Conservation (phyloP, 2,329 filamentous ascomycete species). For the Botrytis sinoallii region DNA sequence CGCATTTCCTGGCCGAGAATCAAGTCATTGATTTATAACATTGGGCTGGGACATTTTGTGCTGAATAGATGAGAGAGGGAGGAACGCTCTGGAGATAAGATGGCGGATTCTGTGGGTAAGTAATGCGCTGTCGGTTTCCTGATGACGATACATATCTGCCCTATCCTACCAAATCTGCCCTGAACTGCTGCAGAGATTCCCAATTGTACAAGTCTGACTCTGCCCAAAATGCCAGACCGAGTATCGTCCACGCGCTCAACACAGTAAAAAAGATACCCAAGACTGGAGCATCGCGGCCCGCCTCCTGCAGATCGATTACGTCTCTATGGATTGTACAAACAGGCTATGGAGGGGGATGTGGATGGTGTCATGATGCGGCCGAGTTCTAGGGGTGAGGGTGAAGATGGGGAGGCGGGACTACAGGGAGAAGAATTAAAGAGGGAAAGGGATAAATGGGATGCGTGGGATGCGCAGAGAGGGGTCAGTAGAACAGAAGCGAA, state of each 20-base stretch:
- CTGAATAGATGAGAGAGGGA: slow-evolving; percentile 17
- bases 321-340: slow-evolving; percentile 97
- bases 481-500: slow-evolving; percentile 89
- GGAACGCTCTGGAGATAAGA: slow-evolving; percentile 33
- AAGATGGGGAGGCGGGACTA: slow-evolving; percentile 45
- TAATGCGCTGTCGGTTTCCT: slow-evolving; percentile 17
- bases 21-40: neutral
- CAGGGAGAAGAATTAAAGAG: slow-evolving; percentile 45
- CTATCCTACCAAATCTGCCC: slow-evolving; percentile 11
- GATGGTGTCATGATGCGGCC: slow-evolving; percentile 91
- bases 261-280: slow-evolving; percentile 97
- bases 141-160: slow-evolving; percentile 9
- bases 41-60: neutral
- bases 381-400: slow-evolving; percentile 52
- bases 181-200: neutral
- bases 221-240: slow-evolving; percentile 60
- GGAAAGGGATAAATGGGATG: slow-evolving; percentile 77
- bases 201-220: neutral
- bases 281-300: slow-evolving; percentile 85
- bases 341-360: slow-evolving; percentile 98
- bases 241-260: slow-evolving; percentile 97
- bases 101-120: slow-evolving; percentile 54
- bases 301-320: slow-evolving; percentile 81
- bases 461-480: slow-evolving; percentile 86
- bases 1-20: neutral